A percentile compares a stretch with the other conserved stretches of the same genome.
These are phyloP conservation scores for Hypholoma sublateritium DNA, from an alignment of 768 basidiomycete species.

Conservation along the genomic window DNA sequence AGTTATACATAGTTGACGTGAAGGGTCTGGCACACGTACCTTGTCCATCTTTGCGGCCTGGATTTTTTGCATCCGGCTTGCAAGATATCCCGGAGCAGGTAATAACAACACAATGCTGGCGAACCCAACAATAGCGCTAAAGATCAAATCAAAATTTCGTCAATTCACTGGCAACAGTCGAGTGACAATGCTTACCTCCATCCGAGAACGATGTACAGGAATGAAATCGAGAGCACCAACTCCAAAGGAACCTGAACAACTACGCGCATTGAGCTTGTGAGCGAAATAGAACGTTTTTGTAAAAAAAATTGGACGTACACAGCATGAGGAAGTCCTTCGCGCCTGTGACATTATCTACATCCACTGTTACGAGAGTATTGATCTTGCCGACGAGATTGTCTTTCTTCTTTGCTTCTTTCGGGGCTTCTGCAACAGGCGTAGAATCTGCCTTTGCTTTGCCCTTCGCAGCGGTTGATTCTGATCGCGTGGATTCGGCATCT, in stretches of 20 bases:
- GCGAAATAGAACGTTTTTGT: not conserved
- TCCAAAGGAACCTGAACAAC: constrained; percentile 39
- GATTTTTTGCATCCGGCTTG: constrained; percentile 40
- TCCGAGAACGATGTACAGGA: constrained; percentile 45
- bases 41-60: constrained; percentile 48
- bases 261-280: constrained; percentile 13
- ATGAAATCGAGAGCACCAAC: constrained; percentile 35
- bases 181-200: constrained; percentile 38
- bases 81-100: constrained; percentile 61
- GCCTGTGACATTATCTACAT: constrained; percentile 39
- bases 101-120: constrained; percentile 48
- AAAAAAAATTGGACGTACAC: constrained; percentile 11
- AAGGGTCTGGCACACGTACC: not conserved
- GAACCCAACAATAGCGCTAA: constrained; percentile 39
- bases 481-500: not conserved
- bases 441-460: constrained; percentile 7
- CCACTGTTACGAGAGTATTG: constrained; percentile 73
- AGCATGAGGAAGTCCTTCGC: constrained; percentile 35
- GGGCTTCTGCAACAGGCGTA: not conserved
- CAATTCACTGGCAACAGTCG: too few relatives aligned
- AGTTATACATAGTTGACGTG: not conserved
- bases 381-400: constrained; percentile 68
- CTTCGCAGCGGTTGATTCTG: constrained; percentile 4
- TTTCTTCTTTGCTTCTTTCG: constrained; percentile 20
- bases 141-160: not conserved